Evolutionary conservation across 805 yeast genomes (phyloP).

Genomic region (Candida gorgasii): DNA sequence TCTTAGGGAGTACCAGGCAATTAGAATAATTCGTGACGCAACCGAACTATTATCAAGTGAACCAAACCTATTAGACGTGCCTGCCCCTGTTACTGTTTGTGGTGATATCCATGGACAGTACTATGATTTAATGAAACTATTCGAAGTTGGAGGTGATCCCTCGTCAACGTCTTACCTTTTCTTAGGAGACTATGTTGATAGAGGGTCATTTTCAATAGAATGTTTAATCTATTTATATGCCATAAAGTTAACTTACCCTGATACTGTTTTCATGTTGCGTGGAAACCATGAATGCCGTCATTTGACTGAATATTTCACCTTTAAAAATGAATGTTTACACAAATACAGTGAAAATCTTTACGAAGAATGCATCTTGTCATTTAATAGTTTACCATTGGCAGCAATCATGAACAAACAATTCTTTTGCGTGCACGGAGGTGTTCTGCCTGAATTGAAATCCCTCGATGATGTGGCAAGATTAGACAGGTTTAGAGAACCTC

Average conservation of each 20-base stretch:
- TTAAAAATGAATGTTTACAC: constrained; percentile 84
- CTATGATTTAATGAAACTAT: constrained; percentile 83
- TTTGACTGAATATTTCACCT: constrained; percentile 90
- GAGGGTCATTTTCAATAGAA: constrained; percentile 90
- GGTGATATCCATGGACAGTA: constrained; percentile 98
- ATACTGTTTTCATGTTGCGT: constrained; percentile 75
- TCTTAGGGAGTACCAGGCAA: constrained; percentile 66
- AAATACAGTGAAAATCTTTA: constrained; percentile 70
- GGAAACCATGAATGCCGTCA: constrained; percentile 97
- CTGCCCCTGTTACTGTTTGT: constrained; percentile 93
- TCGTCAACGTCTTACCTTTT: constrained; percentile 72
- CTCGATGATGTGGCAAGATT: constrained; percentile 67
- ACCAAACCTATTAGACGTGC: constrained; percentile 77
- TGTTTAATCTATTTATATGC: constrained; percentile 74
- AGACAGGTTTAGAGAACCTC: constrained; percentile 88
- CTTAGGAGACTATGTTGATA: constrained; percentile 93
- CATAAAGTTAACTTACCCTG: constrained; percentile 73
- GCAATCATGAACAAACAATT: constrained; percentile 93
- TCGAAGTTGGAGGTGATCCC: constrained; percentile 91
- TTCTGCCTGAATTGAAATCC: constrained; percentile 78
- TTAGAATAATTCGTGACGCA: constrained; percentile 64
- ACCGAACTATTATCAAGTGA: constrained; percentile 63
- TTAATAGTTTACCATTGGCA: constrained; percentile 86
- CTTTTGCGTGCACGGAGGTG: constrained; percentile 95
- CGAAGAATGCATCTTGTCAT: constrained; percentile 72